phyloP scores from a whole-genome alignment of 1,284 basidiomycete genomes.

The Rhodotorula glutinis region DNA sequence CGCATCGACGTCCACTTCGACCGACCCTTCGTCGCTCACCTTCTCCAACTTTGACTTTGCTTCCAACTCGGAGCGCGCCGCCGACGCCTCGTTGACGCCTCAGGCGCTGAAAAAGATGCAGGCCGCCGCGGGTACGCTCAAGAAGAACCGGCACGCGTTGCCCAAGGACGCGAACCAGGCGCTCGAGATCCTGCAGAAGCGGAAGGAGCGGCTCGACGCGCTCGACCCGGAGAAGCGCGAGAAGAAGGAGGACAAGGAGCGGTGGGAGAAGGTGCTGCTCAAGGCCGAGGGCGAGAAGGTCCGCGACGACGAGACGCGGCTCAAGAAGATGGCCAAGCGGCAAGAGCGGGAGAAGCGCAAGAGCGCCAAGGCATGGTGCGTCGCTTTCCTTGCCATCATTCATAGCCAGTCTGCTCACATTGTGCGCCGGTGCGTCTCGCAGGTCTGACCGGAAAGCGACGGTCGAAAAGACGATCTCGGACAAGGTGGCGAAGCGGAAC shows the following conservation, averaged over 20 bases:
- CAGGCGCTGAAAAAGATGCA: constrained; percentile 26
- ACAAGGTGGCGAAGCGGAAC: constrained; percentile 77
- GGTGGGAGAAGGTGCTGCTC: constrained; percentile 81
- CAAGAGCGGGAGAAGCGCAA: constrained; percentile 82
- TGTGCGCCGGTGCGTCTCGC: too few species aligned
- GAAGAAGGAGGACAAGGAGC: constrained; percentile 68
- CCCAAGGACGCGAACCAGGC: constrained; percentile 78
- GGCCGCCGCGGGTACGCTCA: constrained; percentile 51
- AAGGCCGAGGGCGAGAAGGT: constrained; percentile 82
- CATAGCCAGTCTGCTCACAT: too few species aligned
- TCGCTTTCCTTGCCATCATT: too few species aligned
- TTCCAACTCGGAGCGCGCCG: constrained; percentile 24
- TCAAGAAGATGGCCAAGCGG: constrained; percentile 87
- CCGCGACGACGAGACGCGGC: constrained; percentile 69
- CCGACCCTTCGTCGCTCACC: constrained; percentile 52
- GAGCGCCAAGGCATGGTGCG: constrained; percentile 77
- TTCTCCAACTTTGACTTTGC: constrained; percentile 64
- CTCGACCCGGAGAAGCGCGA: constrained; percentile 76
- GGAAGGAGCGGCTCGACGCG: constrained; percentile 67
- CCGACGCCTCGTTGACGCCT: constrained; percentile 28
- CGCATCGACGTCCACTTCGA: constrained; percentile 56
- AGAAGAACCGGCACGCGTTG: constrained; percentile 58
- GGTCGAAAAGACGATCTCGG: constrained; percentile 66
- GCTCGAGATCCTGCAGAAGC: constrained; percentile 68
- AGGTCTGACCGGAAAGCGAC: constrained; percentile 83